Evolutionary conservation across 192 early-diverging fungal genomes (phyloP), one percentile per base, ranked within the genome.

Genomic region (Gonapodya prolifera): DNA sequence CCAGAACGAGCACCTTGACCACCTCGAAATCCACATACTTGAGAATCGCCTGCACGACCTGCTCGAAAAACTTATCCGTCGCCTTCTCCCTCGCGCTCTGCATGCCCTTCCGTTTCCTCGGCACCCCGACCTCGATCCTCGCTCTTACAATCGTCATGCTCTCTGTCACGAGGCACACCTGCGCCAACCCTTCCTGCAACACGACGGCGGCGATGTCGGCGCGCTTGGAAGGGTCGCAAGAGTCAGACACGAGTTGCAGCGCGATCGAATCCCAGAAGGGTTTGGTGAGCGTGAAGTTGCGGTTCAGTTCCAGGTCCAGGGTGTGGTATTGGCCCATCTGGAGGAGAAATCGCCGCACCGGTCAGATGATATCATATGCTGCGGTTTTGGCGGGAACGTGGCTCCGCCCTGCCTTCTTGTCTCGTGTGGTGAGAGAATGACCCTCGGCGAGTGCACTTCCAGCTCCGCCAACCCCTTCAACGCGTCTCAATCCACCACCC

Each of bases 121-220:
- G 96, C 33, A 99, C 91, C 1, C 92, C 88, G 2, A 87, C 83
- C 81, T 99, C 98, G 31, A 99, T 94, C 13, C 95, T 86, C 82
- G 96, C 96, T 29, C 93, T 87, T 2, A 97, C 94, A 75, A 99
- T 89, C 0, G 96, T 99, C 96, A 98, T 97, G 77, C 91, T 91
- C 80, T 96, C 88, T 2, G 96, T 99, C 36, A 99, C 75, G 1
- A 99, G 85, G 77, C 98, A 98, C 1, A 99, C 69, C 34, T 96
- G 95, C 1, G 98, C 98, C 34, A 98, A 82, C 0, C 96, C 93
- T 82, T 85, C 83, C 70, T 94, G 92, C 79, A 96, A 90, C 1
- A 97, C 92, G 13, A 98, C 88, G 1, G 96, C 98, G 0, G 92
- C 95, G 17, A 97, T 90, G 73, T 99, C 96, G 2, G 96, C 96